A percentile compares a stretch with the other conserved stretches of the same genome.
Conservation (phyloP, 306 rosid genomes). For the Senna tora region DNA sequence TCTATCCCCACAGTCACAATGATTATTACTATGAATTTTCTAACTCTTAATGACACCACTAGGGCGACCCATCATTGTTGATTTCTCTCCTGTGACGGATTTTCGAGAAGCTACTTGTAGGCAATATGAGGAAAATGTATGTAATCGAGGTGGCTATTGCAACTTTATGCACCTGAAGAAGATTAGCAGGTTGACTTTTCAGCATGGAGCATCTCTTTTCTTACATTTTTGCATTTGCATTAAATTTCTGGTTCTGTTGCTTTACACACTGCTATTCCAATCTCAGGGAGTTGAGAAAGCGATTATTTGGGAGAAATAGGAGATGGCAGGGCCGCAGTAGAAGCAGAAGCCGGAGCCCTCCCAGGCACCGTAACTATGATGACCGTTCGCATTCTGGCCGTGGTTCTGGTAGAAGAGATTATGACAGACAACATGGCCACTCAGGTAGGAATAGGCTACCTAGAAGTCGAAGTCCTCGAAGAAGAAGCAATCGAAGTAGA, state of each 20-base stretch:
- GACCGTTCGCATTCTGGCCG: constrained; percentile 79
- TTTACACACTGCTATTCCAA: not conserved
- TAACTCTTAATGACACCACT: constrained; percentile 20
- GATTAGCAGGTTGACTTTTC: constrained; percentile 72
- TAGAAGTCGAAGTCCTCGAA: constrained; percentile 94
- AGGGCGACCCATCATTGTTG: constrained; percentile 97
- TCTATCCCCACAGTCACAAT: not conserved
- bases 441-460: constrained; percentile 70
- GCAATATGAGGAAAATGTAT: constrained; percentile 98
- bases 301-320: constrained; percentile 80
- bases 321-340: constrained; percentile 68
- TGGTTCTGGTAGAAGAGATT: constrained; percentile 70
- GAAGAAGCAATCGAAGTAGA: constrained; percentile 77
- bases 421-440: constrained; percentile 68
- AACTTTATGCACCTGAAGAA: constrained; percentile 97
- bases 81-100: constrained; percentile 97
- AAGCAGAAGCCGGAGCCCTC: constrained; percentile 92
- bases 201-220: not conserved
- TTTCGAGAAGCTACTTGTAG: constrained; percentile 99
- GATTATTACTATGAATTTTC: constrained; percentile 29
- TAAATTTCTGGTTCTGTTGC: not conserved
- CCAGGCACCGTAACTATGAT: constrained; percentile 68
- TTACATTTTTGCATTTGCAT: not conserved
- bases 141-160: constrained; percentile 98
- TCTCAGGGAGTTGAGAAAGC: constrained; percentile 88